Base-by-base conservation (phyloP, 108 stramenopile species). In the Fragilaria crotonensis region DNA sequence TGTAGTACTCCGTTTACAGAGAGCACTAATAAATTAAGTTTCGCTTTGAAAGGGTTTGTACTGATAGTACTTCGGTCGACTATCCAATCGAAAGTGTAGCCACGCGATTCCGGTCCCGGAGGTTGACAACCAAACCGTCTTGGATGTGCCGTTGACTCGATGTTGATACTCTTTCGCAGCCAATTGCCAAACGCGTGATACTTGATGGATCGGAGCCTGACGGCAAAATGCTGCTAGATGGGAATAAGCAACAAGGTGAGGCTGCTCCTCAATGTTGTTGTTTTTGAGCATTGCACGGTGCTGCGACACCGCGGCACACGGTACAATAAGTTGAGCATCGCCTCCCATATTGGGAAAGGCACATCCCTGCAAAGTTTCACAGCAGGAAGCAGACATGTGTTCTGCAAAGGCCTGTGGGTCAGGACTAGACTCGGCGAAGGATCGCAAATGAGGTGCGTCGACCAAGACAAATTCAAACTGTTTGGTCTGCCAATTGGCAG, bases 51-150 rank as follows among this genome's bases (percentile, higher is more conserved):
- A 87, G 0, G 81, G 81, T 25, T 45, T 19, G 50, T 87, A 89
- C 1, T 67, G 68, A 62, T 94, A 94, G 62, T 94, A 94, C 61
- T 94, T 94, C 2, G 92, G 92, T 49, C 64, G 54, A 48, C 45
- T 48, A 60, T 94, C 88, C 45, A 90, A 45, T 23, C 92, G 80
- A 33, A 94, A 70, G 52, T 93, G 92, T 25, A 93, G 68, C 86
- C 86, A 93, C 7, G 86, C 71, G 0, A 93, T 84, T 22, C 92
- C 92, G 56, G 67, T 63, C 20, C 92, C 92, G 30, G 75, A 67
- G 7, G 92, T 90, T 23, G 82, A 82, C 30, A 90, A 70, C 88
- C 86, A 93, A 5, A 79, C 31, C n/a, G 76, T 63, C 52, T 67
- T 67, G 17, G 25, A 25, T 19, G 56, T 32, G 11, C 7, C 44